A percentile compares a stretch with the other conserved stretches of the same genome.
phyloP scores from a whole-genome alignment of 352 stramenopile species.

The Globisporangium ultimum region DNA sequence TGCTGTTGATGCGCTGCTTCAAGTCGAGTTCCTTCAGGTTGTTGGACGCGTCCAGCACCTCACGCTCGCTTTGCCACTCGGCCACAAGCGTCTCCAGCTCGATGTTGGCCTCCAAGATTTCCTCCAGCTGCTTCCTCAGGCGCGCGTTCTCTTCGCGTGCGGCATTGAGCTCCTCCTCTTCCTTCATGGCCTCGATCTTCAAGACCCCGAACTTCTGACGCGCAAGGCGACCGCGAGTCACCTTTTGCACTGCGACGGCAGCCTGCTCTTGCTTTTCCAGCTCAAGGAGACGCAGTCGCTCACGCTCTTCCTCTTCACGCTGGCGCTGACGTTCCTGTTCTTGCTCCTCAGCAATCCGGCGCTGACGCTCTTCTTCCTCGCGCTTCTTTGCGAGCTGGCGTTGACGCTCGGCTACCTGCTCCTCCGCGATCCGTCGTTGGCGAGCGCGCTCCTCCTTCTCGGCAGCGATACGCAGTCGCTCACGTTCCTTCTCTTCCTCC shows the following conservation, averaged over 20 bases:
- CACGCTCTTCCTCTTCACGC: conserved; percentile 33
- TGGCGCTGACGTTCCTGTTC: conserved; percentile 24
- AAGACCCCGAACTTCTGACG: conserved; percentile 54
- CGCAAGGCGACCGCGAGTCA: conserved; percentile 42
- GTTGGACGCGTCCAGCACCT: conserved; percentile 55
- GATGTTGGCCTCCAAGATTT: conserved; percentile 57
- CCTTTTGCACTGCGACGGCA: conserved; percentile 31
- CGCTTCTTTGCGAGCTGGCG: conserved; percentile 3
- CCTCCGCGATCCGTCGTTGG: conserved; percentile 16
- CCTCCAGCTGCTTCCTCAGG: conserved; percentile 51
- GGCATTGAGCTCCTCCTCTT: conserved; percentile 28
- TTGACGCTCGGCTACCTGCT: conserved; percentile 16
- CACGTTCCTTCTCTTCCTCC: conserved; percentile 16
- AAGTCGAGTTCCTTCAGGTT: conserved; percentile 53
- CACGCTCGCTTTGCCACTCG: conserved; percentile 50
- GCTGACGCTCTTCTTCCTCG: conserved; percentile 28
- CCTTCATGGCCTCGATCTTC: conserved; percentile 36
- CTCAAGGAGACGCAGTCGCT: conserved; percentile 28
- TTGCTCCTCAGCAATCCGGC: conserved; percentile 25
- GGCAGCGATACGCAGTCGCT: conserved; percentile 10
- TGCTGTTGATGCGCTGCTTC: conserved; percentile 46
- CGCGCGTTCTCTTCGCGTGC: conserved; percentile 50
- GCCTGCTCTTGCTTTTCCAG: conserved; percentile 30
- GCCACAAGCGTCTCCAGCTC: conserved; percentile 55
- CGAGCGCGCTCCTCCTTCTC: conserved; percentile 22